Evolutionary conservation across 116 monocot species (phyloP), one percentile per base, ranked within the genome.

Genomic region (Cymodocea nodosa): DNA sequence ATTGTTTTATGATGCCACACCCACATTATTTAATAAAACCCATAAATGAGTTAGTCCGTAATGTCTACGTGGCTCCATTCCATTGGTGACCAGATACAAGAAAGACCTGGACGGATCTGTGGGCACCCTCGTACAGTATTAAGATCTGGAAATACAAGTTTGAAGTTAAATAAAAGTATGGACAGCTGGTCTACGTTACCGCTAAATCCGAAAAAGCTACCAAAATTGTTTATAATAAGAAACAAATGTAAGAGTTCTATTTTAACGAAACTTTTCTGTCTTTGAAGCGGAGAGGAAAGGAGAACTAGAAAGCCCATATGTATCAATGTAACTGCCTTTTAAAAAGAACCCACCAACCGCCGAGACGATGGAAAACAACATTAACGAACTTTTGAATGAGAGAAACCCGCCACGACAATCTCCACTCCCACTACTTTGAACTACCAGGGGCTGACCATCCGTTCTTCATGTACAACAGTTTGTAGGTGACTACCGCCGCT

Each of bases 331-430:
- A 80, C 80, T 59, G 67, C 48, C 57, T 70, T 71, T 82, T 82
- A 58, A 78, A 75, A 67, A 50, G 54, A 62, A 24, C 55, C 40
- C 62, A 40, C 24, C 75, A 72, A 76, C 80, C 30, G 72, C 59
- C 64, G 53, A 44, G 48, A 53, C 16, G 61, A 74, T 48, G 36
- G 56, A 15, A 2, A 56, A 66, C 59, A 76, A 30, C n/a, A 69
- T 23, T 20, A 80, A 63, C 81, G 39, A 74, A 69, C 77, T 73
- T 76, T 81, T 65, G 60, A 81, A 82, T 54, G 68, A 74, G 56
- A 78, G 49, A 78, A 35, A 59, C 66, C 71, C 63, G 37, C 71
- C 65, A 66, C 48, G 2, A 65, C 53, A 76, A 62, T 52, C 39
- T 49, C 58, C 50, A 55, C 66, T 63, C 69, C 72, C 40, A 60